Evolutionary conservation across 495 filamentous ascomycete species (phyloP).

Genomic region (Parathielavia appendiculata): DNA sequence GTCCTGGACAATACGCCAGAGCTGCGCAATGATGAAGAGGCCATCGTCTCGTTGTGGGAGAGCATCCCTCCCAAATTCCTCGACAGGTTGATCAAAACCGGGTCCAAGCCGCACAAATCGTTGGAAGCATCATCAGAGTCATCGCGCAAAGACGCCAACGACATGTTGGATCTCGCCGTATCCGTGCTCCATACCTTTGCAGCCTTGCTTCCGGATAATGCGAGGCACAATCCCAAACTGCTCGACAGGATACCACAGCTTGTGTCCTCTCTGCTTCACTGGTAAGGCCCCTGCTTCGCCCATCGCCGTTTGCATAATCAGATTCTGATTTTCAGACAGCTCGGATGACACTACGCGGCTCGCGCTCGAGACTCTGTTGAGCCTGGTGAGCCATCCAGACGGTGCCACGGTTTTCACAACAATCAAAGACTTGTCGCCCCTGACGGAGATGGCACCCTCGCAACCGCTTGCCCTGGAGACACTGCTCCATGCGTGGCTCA

Average conservation of each 20-base stretch:
- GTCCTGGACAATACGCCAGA: slow-evolving; percentile 52
- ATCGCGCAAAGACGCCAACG: slow-evolving; percentile 30
- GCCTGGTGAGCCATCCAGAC: slow-evolving; percentile 41
- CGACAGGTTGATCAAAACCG: slow-evolving; percentile 53
- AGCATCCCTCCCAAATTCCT: slow-evolving; percentile 54
- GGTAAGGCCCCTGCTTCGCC: slow-evolving; percentile 37
- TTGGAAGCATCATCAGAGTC: slow-evolving; percentile 10
- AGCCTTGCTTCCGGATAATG: slow-evolving; percentile 44
- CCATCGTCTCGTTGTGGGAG: slow-evolving; percentile 44
- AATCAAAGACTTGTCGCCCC: slow-evolving; percentile 43
- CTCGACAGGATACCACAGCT: slow-evolving; percentile 47
- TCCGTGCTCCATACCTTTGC: slow-evolving; percentile 56
- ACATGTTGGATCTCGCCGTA: slow-evolving; percentile 59
- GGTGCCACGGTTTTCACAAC: slow-evolving; percentile 45
- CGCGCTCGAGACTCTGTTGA: slow-evolving; percentile 51
- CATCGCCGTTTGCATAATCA: neutral
- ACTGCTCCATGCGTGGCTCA: slow-evolving; percentile 50
- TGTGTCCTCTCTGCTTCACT: slow-evolving; percentile 44
- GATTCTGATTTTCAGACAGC: slow-evolving; percentile 38
- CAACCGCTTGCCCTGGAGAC: slow-evolving; percentile 48
- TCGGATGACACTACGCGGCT: slow-evolving; percentile 46
- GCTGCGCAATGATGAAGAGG: slow-evolving; percentile 36
- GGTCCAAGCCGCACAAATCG: slow-evolving; percentile 25
- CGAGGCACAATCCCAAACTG: slow-evolving; percentile 40
- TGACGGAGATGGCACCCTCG: slow-evolving; percentile 51